These are phyloP conservation scores for Sclerotinia borealis DNA, from an alignment of 2,329 filamentous ascomycete species.

Conservation along the genomic window DNA sequence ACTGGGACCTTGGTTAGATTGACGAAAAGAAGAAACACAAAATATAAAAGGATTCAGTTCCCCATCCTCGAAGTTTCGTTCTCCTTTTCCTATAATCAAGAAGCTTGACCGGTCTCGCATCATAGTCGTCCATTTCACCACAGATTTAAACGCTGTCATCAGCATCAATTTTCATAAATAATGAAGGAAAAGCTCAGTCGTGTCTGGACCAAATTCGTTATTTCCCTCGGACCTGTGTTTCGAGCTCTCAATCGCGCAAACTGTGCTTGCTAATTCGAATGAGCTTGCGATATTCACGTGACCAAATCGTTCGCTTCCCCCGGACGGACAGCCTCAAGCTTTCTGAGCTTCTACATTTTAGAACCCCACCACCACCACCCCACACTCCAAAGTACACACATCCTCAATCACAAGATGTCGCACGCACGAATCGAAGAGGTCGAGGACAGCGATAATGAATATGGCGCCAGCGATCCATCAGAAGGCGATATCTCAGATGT, in stretches of 20 bases:
- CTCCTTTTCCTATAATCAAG: too few species aligned
- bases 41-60: not conserved
- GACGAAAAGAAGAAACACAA: not conserved
- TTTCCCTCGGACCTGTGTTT: constrained; percentile 4
- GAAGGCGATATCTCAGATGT: constrained; percentile 74
- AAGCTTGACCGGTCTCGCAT: not conserved
- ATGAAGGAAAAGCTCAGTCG: constrained; percentile 7
- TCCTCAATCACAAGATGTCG: constrained; percentile 52
- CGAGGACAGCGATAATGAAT: constrained; percentile 59
- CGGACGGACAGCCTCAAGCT: too few species aligned
- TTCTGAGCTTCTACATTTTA: not conserved
- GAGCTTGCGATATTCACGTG: not conserved
- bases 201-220: constrained; percentile 6
- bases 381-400: not conserved
- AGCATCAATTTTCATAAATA: not conserved
- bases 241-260: constrained; percentile 10
- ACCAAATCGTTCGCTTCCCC: not conserved
- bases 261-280: constrained; percentile 1
- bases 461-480: constrained; percentile 64
- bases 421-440: constrained; percentile 90
- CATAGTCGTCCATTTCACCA: too few species aligned
- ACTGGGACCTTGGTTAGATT: not conserved
- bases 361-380: constrained; percentile 6
- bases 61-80: not conserved
- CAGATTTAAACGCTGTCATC: not conserved